These are phyloP conservation scores for Graphiopsis chlorocephala DNA, from an alignment of 2,329 filamentous ascomycete genomes.

Conservation along the genomic window DNA sequence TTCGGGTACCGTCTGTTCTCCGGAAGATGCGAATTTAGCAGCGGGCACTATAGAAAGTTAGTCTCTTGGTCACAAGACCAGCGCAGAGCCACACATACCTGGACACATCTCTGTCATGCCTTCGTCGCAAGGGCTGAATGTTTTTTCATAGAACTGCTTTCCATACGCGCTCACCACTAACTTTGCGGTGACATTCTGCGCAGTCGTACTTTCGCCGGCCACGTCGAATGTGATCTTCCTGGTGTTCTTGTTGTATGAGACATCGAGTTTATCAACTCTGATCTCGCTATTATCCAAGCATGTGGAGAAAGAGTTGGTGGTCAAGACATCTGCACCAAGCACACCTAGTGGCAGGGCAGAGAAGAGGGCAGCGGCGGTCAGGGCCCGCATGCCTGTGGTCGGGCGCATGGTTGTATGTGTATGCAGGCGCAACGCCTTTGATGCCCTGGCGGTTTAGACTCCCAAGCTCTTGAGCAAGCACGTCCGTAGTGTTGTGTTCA, in stretches of 20 bases:
- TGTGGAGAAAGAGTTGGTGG: slow-evolving; percentile 75
- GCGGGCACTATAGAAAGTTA: slow-evolving; percentile 59
- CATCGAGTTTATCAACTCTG: slow-evolving; percentile 69
- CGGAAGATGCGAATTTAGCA: slow-evolving; percentile 70
- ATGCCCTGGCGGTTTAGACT: neutral
- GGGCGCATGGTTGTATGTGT: slow-evolving; percentile 30
- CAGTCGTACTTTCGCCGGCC: slow-evolving; percentile 67
- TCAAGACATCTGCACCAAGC: slow-evolving; percentile 67
- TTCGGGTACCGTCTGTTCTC: slow-evolving; percentile 68
- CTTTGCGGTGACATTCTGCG: slow-evolving; percentile 76
- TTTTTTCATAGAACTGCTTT: slow-evolving; percentile 70
- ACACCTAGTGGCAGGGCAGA: slow-evolving; percentile 46
- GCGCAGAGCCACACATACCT: slow-evolving; percentile 49
- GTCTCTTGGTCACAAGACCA: neutral
- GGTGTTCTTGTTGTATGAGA: slow-evolving; percentile 73
- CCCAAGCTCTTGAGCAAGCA: slow-evolving; percentile 6
- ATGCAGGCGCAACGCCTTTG: slow-evolving; percentile 9
- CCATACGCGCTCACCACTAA: slow-evolving; percentile 84
- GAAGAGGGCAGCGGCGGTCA: slow-evolving; percentile 32
- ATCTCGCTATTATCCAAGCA: slow-evolving; percentile 64
- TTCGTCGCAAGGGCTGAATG: slow-evolving; percentile 77
- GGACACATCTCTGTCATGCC: slow-evolving; percentile 76
- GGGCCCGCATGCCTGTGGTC: slow-evolving; percentile 20
- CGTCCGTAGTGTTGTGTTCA: neutral
- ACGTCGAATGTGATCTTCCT: slow-evolving; percentile 78